phyloP scores from a whole-genome alignment of 345 rosid species.

The Arabis hirsuta region DNA sequence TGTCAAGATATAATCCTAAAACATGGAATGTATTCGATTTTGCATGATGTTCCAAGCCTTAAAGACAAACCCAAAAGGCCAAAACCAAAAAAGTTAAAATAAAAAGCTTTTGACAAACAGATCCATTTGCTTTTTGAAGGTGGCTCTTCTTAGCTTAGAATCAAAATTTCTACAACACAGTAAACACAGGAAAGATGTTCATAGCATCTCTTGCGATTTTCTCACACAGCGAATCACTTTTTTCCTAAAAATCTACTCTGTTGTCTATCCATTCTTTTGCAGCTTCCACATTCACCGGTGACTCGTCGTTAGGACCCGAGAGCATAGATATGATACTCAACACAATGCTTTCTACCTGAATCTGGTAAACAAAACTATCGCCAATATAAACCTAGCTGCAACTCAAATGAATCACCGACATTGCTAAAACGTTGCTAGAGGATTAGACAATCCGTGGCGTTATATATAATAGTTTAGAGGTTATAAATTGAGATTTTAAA shows the following conservation, averaged over 20 bases:
- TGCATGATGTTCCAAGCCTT: conserved; percentile 32
- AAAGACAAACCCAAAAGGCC: conserved; percentile 29
- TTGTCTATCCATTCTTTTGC: conserved; percentile 94
- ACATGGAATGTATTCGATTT: conserved; percentile 31
- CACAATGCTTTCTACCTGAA: conserved; percentile 90
- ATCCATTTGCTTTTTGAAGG: conserved; percentile 24
- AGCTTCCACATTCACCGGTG: conserved; percentile 92
- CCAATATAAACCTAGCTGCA: no score
- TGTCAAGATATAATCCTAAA: conserved; percentile 28
- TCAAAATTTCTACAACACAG: conserved; percentile 30
- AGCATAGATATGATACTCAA: conserved; percentile 96
- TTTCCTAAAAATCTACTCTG: conserved; percentile 74
- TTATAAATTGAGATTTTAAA: no score
- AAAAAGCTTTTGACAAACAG: conserved; percentile 13
- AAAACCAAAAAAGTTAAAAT: conserved; percentile 14
- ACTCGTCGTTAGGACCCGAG: conserved; percentile 90
- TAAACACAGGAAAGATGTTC: conserved; percentile 33
- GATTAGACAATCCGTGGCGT: no score
- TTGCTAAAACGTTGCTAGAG: no score
- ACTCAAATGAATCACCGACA: no score
- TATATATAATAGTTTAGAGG: no score
- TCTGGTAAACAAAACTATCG: no score
- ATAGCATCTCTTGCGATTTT: conserved; percentile 84
- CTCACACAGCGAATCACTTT: conserved; percentile 87
- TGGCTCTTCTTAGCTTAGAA: conserved; percentile 14